phyloP scores from a whole-genome alignment of 2,329 filamentous ascomycete species.

The Penicillium sp. region DNA sequence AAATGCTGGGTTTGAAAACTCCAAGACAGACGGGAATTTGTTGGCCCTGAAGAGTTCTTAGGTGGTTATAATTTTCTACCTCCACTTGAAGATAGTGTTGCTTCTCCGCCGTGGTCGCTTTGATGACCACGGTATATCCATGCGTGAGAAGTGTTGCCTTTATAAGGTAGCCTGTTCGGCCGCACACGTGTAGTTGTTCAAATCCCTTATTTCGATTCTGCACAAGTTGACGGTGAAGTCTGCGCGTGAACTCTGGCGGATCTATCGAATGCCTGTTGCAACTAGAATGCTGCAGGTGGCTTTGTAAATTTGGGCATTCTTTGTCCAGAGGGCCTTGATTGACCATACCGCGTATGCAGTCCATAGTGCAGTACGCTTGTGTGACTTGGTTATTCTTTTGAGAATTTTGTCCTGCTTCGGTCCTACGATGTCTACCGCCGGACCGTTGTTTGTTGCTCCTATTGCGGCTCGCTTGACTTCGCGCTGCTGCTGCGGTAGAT shows the following conservation, averaged over 20 bases:
- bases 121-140: constrained; percentile 26
- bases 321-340: constrained; percentile 17
- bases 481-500: constrained; percentile 14
- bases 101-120: constrained; percentile 18
- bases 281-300: constrained; percentile 12
- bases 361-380: constrained; percentile 20
- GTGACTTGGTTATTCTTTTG: constrained; percentile 8
- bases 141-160: constrained; percentile 22
- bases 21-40: constrained; percentile 25
- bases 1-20: constrained; percentile 15
- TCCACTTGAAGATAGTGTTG: constrained; percentile 19
- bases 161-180: constrained; percentile 23
- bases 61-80: constrained; percentile 20
- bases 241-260: constrained; percentile 16
- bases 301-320: constrained; percentile 33
- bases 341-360: constrained; percentile 19
- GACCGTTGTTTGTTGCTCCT: constrained; percentile 16
- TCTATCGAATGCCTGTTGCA: constrained; percentile 27
- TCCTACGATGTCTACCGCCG: constrained; percentile 15
- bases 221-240: constrained; percentile 14
- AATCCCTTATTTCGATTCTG: constrained; percentile 15
- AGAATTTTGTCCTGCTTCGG: constrained; percentile 11
- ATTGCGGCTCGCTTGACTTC: constrained; percentile 23
- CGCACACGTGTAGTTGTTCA: constrained; percentile 19
- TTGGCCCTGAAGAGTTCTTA: constrained; percentile 21